Base-by-base conservation (phyloP, 306 rosid genomes). In the Lathyrus sativus region DNA sequence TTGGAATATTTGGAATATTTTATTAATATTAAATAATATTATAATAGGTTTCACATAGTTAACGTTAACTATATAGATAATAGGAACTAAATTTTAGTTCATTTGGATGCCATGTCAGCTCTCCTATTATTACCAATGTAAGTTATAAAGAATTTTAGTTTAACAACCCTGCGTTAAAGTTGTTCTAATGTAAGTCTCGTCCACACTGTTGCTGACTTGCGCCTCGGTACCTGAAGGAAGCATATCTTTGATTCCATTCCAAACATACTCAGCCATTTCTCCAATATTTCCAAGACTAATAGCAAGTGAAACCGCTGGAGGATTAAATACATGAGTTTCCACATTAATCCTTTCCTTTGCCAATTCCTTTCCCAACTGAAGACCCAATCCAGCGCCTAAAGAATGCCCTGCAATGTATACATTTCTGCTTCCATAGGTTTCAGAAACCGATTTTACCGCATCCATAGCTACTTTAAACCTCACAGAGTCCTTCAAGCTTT, bases 301-400 rank as follows among this genome's bases (percentile, higher is more conserved):
- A 22, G 96, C 96, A 0, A 89, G 67, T 17, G 98, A 89, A 73
- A 89, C 86, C 7, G 98, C 86, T 71, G 98, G 98, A 15, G 98
- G 98, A 78, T 92, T 92, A 76, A 92, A 92, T 45, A 88, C 59
- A 61, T 92, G 96, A 9, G 98, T 74, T 58, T 89, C 96, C 24
- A 87, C 85, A 81, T 64, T 84, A 33, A 89, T 84, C 53, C 91
- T 84, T 75, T 89, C 91, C 81, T 84, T 87, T 42, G 96, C 95
- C 48, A 92, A 67, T 54, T 87, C 86, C 65, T 92, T 89, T 58
- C 96, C 92, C 55, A 89, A 89, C 76, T 92, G 96, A 64, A 92
- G 92, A 70, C 87, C 92, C 66, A 81, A 86, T 31, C 95, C 98
- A 43, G 98, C 98, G 11, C 96, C 98, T 56, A 92, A 65, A 56